Percentiles rank a stretch among this genome's conserved stretches.
Conservation (phyloP, 1,284 basidiomycete genomes). For the Cystobasidium slooffiae region DNA sequence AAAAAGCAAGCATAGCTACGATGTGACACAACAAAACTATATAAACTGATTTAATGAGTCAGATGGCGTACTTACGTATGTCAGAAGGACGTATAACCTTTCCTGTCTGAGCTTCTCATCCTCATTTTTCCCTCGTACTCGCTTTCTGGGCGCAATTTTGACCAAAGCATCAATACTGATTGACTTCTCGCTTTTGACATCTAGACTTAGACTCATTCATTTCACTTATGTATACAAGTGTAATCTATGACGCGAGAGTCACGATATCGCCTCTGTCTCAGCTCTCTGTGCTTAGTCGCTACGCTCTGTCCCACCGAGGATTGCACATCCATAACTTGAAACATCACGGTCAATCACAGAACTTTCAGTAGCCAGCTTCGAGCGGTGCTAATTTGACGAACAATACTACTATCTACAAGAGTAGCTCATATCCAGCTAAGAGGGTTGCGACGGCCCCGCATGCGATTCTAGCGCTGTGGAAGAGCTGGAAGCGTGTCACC, state of each 20-base stretch:
- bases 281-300: too few relatives aligned
- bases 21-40: slow-evolving; percentile 38
- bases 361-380: not conserved
- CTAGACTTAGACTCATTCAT: too few relatives aligned
- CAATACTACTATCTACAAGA: not conserved
- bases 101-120: slow-evolving; percentile 22
- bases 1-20: not conserved
- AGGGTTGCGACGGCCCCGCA: not conserved
- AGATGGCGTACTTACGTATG: not conserved
- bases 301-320: too few relatives aligned
- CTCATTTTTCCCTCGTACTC: not conserved
- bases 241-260: too few relatives aligned
- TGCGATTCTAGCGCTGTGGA: slow-evolving; percentile 10
- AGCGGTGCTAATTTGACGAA: not conserved
- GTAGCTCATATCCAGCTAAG: slow-evolving; percentile 11
- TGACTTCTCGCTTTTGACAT: not conserved
- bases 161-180: not conserved
- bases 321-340: not conserved
- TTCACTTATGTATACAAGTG: too few relatives aligned
- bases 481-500: slow-evolving; percentile 20
- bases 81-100: slow-evolving; percentile 28
- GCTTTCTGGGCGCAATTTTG: not conserved
- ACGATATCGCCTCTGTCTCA: not conserved
- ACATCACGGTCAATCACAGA: not conserved
- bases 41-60: slow-evolving; percentile 46